Conservation (phyloP, 2,329 filamentous ascomycete species). For the Pseudogymnoascus sp. region DNA sequence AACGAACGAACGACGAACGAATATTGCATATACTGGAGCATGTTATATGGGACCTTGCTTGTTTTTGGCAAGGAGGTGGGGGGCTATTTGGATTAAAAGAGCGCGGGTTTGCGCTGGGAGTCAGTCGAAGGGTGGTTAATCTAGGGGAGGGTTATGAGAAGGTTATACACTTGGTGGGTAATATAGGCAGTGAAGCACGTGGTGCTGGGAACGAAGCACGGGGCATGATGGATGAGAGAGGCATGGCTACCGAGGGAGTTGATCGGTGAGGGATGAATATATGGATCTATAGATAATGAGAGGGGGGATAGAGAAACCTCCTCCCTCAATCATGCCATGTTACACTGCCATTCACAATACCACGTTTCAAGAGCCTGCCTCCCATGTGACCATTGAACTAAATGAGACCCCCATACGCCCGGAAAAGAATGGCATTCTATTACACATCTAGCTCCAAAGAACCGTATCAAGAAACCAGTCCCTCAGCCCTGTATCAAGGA, state of each 20-base stretch:
- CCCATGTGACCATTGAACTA: not conserved
- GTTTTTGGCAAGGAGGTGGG: not conserved
- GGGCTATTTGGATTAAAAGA: not conserved
- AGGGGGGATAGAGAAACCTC: not conserved
- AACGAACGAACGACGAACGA: not conserved
- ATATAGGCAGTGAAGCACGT: not conserved
- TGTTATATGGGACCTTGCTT: not conserved
- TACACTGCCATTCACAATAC: not conserved
- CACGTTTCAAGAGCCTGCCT: not conserved
- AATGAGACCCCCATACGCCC: not conserved
- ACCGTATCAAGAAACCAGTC: not conserved
- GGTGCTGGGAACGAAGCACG: not conserved
- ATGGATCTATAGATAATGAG: not conserved
- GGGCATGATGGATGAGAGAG: not conserved
- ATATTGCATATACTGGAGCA: not conserved
- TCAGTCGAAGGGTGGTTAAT: not conserved
- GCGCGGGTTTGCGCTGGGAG: not conserved
- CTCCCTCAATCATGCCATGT: not conserved
- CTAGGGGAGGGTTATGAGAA: not conserved
- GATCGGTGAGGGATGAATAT: not conserved
- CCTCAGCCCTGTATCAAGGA: not conserved
- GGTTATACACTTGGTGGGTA: not conserved
- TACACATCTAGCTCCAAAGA: not conserved
- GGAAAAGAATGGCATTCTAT: not conserved
- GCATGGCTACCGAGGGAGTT: not conserved